Evolutionary conservation across 805 yeast genomes (phyloP).

Genomic region (Ogataea populi-albae): DNA sequence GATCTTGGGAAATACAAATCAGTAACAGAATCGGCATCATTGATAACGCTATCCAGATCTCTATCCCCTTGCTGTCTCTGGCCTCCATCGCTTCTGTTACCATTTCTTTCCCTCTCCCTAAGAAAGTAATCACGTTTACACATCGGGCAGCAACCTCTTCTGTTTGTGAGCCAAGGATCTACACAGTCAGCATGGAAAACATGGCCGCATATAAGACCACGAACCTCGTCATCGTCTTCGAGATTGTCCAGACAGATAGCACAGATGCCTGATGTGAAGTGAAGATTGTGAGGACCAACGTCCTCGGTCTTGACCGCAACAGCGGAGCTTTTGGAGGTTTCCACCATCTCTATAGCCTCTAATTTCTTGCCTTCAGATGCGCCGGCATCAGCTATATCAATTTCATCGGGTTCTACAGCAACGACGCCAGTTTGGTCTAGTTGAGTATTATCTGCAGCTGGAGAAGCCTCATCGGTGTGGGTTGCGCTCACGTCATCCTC

Average conservation of each 20-base stretch:
- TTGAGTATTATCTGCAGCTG: not conserved
- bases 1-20: slow-evolving; percentile 24
- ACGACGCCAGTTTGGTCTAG: not conserved
- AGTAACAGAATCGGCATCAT: slow-evolving; percentile 19
- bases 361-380: slow-evolving; percentile 1
- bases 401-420: slow-evolving; percentile 5
- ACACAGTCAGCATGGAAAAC: slow-evolving; percentile 77
- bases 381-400: slow-evolving; percentile 13
- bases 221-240: slow-evolving; percentile 59
- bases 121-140: slow-evolving; percentile 69
- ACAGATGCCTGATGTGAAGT: slow-evolving; percentile 67
- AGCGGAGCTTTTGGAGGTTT: slow-evolving; percentile 2
- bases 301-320: slow-evolving; percentile 6
- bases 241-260: slow-evolving; percentile 73
- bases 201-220: slow-evolving; percentile 80
- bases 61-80: slow-evolving; percentile 19
- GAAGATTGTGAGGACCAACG: slow-evolving; percentile 25
- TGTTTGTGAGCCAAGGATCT: slow-evolving; percentile 74
- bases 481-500: slow-evolving; percentile 37
- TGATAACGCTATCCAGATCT: slow-evolving; percentile 23
- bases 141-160: slow-evolving; percentile 81
- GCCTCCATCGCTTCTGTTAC: slow-evolving; percentile 1
- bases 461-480: not conserved
- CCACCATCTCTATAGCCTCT: slow-evolving; percentile 10
- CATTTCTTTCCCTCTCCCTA: slow-evolving; percentile 27